These are phyloP conservation scores for Ogataea dorogensis DNA, from an alignment of 805 yeast species.

Conservation along the genomic window DNA sequence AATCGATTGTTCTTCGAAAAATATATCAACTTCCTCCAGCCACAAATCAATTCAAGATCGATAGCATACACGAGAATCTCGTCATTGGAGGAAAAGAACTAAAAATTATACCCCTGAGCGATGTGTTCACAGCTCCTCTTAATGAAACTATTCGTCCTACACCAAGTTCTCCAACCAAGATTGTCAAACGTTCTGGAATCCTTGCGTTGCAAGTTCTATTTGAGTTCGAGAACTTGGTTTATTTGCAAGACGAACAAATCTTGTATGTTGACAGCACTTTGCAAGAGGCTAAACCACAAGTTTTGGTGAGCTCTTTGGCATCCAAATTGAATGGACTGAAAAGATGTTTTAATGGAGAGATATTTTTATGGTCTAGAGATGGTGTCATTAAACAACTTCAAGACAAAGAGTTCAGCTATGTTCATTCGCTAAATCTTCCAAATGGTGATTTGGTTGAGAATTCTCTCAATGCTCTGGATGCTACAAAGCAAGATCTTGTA, in stretches of 20 bases:
- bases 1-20: conserved; percentile 21
- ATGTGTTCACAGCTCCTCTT: conserved; percentile 10
- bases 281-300: conserved; percentile 6
- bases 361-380: conserved; percentile 42
- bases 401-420: conserved; percentile 9
- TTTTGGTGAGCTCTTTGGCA: conserved; percentile 38
- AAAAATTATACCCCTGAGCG: conserved; percentile 16
- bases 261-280: conserved; percentile 26
- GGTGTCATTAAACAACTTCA: conserved; percentile 38
- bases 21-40: conserved; percentile 18
- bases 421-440: conserved; percentile 22
- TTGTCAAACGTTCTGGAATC: conserved; percentile 31
- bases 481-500: conserved; percentile 30
- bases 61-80: conserved; percentile 18
- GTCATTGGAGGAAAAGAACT: conserved; percentile 20
- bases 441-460: conserved; percentile 39
- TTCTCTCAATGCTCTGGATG: conserved; percentile 42
- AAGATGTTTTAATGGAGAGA: conserved; percentile 30
- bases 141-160: conserved; percentile 23
- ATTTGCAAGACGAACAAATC: conserved; percentile 40
- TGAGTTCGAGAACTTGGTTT: conserved; percentile 29
- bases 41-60: conserved; percentile 26
- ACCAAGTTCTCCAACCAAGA: conserved; percentile 29
- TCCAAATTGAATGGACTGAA: conserved; percentile 42
- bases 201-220: conserved; percentile 33